Conservation (phyloP, 1,284 basidiomycete genomes). For the Cutaneotrichosporon cyanovorans region DNA sequence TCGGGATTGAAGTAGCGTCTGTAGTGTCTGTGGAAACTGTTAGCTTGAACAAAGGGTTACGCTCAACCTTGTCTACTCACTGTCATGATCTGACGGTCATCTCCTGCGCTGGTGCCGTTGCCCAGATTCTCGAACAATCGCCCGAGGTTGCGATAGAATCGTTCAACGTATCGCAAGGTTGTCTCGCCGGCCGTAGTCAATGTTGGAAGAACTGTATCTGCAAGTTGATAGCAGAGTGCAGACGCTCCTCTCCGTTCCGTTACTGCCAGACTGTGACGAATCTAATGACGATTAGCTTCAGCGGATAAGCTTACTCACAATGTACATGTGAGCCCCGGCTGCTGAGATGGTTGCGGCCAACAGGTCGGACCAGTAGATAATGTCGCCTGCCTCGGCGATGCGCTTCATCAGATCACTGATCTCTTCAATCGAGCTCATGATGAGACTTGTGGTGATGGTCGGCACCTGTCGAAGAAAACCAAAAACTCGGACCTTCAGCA, state of each 20-base stretch:
- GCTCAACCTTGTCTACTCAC: neutral
- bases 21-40: neutral
- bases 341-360: neutral
- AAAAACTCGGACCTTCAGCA: constrained; percentile 7
- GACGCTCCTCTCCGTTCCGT: constrained; percentile 1
- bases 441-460: neutral
- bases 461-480: constrained; percentile 1
- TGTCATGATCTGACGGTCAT: neutral
- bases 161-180: constrained; percentile 1
- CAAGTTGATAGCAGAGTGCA: neutral
- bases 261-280: neutral
- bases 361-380: constrained; percentile 11
- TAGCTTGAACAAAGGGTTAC: too few relatives aligned
- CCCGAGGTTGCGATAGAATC: constrained; percentile 3
- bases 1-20: neutral
- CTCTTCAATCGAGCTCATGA: constrained; percentile 6
- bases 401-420: constrained; percentile 3
- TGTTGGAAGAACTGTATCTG: neutral
- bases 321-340: constrained; percentile 7
- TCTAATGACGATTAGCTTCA: neutral
- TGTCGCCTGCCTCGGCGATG: neutral
- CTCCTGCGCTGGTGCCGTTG: neutral
- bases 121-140: neutral
- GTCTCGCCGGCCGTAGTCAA: neutral
- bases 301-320: constrained; percentile 1